phyloP scores from a whole-genome alignment of 2,329 filamentous ascomycete genomes.

The Calonectria pseudoturangicola region DNA sequence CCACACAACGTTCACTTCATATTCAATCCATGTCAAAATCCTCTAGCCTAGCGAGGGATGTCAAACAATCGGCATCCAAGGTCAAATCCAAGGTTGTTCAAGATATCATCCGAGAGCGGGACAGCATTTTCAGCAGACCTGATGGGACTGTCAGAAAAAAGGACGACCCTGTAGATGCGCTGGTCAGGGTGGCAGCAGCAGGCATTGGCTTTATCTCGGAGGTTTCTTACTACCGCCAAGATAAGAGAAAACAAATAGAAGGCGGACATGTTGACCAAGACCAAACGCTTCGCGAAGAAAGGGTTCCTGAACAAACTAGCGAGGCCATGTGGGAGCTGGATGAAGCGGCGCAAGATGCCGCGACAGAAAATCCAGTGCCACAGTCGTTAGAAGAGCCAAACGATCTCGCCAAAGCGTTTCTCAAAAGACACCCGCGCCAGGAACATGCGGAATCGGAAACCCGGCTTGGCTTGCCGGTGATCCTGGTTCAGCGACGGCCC shows the following conservation, averaged over 20 bases:
- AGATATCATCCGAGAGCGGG: slow-evolving; percentile 14
- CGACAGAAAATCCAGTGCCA: neutral
- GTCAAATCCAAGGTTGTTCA: slow-evolving; percentile 10
- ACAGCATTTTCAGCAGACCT: neutral
- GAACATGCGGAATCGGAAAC: neutral
- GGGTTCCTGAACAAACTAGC: neutral
- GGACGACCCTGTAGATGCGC: slow-evolving; percentile 17
- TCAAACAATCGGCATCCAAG: slow-evolving; percentile 1
- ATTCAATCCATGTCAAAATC: neutral
- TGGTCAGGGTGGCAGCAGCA: slow-evolving; percentile 33
- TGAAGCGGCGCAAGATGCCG: neutral
- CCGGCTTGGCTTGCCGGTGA: slow-evolving; percentile 62
- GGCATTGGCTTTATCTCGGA: slow-evolving; percentile 35
- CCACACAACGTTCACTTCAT: neutral
- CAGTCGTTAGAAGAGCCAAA: neutral
- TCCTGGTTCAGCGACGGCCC: slow-evolving; percentile 72
- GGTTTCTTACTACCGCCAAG: slow-evolving; percentile 24
- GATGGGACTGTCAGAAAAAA: neutral
- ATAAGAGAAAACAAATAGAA: slow-evolving; percentile 19
- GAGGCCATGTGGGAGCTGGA: slow-evolving; percentile 24
- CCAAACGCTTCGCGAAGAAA: neutral
- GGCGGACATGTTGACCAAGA: neutral
- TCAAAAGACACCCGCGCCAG: slow-evolving; percentile 6
- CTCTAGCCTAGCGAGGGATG: slow-evolving; percentile 2
- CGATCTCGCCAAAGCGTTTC: slow-evolving; percentile 6